These are phyloP conservation scores for Polyrhizophydium stewartii DNA, from an alignment of 371 early-diverging fungal species.

Conservation along the genomic window DNA sequence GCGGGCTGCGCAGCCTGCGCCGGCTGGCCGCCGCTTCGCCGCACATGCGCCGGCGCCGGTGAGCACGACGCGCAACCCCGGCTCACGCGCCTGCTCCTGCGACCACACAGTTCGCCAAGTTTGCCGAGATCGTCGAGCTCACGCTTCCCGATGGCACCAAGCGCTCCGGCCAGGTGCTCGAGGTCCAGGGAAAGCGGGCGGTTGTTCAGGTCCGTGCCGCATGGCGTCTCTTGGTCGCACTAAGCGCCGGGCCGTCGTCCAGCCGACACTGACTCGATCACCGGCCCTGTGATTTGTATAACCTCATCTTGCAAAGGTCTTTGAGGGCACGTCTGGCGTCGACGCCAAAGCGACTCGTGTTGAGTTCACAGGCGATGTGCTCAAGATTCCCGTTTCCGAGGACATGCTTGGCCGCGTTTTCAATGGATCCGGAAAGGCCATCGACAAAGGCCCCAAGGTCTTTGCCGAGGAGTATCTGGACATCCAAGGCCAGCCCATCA, in stretches of 20 bases:
- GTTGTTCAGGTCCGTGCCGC: conserved; percentile 82
- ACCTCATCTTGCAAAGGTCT: conserved; percentile 63
- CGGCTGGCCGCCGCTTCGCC: too few relatives aligned
- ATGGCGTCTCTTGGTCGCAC: not conserved
- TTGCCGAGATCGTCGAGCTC: conserved; percentile 97
- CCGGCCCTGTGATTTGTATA: not conserved
- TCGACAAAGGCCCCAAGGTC: conserved; percentile 99
- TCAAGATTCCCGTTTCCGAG: conserved; percentile 98
- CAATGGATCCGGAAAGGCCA: conserved; percentile 99
- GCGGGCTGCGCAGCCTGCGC: too few relatives aligned
- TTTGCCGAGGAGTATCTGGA: conserved; percentile 99
- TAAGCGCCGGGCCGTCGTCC: not conserved
- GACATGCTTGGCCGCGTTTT: conserved; percentile 99
- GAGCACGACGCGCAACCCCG: not conserved
- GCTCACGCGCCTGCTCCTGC: too few relatives aligned
- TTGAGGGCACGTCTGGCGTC: conserved; percentile 99
- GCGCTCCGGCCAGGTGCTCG: conserved; percentile 98
- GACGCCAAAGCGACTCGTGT: conserved; percentile 97
- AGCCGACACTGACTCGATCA: not conserved
- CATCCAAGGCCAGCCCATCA: conserved; percentile 98
- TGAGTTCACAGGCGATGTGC: conserved; percentile 97
- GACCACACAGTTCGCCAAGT: conserved; percentile 82
- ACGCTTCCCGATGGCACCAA: conserved; percentile 97
- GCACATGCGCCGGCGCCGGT: too few relatives aligned
- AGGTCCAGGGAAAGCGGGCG: conserved; percentile 97